A percentile compares a stretch with the other conserved stretches of the same genome.
Conservation (phyloP, 1,284 basidiomycete genomes). For the Amylostereum chailletii region DNA sequence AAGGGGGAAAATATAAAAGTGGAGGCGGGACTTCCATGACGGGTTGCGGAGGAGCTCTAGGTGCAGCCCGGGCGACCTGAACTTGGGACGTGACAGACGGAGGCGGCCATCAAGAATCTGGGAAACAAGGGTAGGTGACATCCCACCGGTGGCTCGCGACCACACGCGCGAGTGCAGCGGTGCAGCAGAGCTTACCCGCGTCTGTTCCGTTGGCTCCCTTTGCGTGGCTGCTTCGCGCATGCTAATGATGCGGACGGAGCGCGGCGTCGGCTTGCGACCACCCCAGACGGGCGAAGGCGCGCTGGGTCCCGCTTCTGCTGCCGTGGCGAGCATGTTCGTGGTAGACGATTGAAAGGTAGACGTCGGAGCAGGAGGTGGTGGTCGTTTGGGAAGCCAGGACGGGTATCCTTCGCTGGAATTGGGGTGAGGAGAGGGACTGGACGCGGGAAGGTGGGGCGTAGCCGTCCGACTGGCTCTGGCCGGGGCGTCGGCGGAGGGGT, state of each 20-base stretch:
- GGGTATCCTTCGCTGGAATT: constrained; percentile 60
- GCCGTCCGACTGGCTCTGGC: constrained; percentile 15
- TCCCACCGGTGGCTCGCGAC: constrained; percentile 48
- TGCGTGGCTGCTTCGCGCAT: constrained; percentile 39
- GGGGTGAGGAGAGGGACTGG: constrained; percentile 20
- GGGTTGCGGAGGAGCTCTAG: constrained; percentile 58
- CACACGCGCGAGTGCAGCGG: constrained; percentile 31
- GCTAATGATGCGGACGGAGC: constrained; percentile 71
- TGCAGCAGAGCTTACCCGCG: constrained; percentile 28
- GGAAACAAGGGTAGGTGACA: constrained; percentile 39
- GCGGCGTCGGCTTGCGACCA: constrained; percentile 66
- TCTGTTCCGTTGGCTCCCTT: constrained; percentile 45
- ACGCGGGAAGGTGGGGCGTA: constrained; percentile 19
- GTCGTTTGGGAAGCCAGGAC: constrained; percentile 73
- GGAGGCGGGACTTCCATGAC: constrained; percentile 41
- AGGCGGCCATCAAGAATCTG: constrained; percentile 23
- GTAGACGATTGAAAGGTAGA: constrained; percentile 57
- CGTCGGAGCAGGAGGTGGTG: constrained; percentile 62
- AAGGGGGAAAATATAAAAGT: constrained; percentile 60
- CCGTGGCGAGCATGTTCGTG: constrained; percentile 22
- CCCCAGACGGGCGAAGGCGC: constrained; percentile 28
- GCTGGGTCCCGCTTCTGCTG: constrained; percentile 30
- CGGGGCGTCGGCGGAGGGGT: constrained; percentile 17
- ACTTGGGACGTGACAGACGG: constrained; percentile 45
- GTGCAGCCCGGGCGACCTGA: constrained; percentile 54